Base-by-base conservation (phyloP, 768 basidiomycete genomes). In the Mycena floridula region DNA sequence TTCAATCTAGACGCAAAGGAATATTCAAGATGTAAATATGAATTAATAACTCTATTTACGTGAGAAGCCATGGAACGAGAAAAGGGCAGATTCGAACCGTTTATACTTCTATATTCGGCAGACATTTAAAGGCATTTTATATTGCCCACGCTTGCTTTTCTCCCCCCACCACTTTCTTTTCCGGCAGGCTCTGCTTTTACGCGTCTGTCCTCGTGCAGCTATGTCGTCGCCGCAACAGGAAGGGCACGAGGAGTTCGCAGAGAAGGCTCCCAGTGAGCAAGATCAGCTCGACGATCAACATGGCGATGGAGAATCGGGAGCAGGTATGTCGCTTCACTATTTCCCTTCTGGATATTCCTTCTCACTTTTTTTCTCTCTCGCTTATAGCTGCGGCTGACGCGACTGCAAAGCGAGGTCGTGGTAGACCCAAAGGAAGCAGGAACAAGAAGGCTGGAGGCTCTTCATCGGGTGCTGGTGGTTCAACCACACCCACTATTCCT, bases 341-440 rank as follows among this genome's bases (percentile, higher is more conserved):
- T 46, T 50, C 25, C 50, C 41, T 51, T 40, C n/a, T n/a, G n/a
- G n/a, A n/a, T n/a, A n/a, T n/a, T 51, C 45, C 49, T 48, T 42
- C 52, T 52, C 50, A 42, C 60, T 48, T 48, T 57, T 56, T 52
- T 45, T 46, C 43, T 49, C 54, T 49, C 47, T 55, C 44, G 42
- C 55, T 50, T 47, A 47, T 67, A 58, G 61, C 67, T 49, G 58
- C 71, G 47, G 64, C 69, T 45, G 60, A 68, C 47, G 54, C 65
- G 37, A 71, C 77, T 32, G 54, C 59, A 49, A 93, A 90, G 70
- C 82, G 91, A 56, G 81, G 87, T 57, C 77, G 92, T 38, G 92
- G 92, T 43, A 81, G 92, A 52, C 92, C 92, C 49, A 89, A 84
- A 63, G 91, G 91, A 55, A 89, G 86, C 65, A 93, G 88, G 69